Conservation (phyloP, 345 rosid species). For the Euphorbia pulcherrima region DNA sequence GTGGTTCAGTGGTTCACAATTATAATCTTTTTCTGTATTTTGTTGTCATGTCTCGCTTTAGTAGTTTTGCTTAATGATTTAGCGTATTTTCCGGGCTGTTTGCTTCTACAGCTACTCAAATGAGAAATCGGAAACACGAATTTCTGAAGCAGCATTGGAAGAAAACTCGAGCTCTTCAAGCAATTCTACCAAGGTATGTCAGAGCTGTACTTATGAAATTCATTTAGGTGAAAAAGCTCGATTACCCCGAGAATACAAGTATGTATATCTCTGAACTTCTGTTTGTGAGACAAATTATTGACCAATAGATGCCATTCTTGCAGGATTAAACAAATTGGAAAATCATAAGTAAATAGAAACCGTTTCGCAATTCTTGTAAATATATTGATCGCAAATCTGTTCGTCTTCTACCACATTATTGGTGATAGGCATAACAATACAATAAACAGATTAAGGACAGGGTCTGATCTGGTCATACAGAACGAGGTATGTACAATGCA, state of each 20-base stretch:
- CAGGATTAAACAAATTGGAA: slow-evolving; percentile 16
- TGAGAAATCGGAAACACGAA: slow-evolving; percentile 64
- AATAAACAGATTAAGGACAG: background rate
- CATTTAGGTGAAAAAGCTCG: background rate
- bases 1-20: background rate
- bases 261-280: background rate
- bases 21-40: background rate
- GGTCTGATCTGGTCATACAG: background rate
- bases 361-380: background rate
- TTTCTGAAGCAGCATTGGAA: slow-evolving; percentile 37
- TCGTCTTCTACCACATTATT: background rate
- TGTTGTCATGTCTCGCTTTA: background rate
- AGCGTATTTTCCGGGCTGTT: background rate
- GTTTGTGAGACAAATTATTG: background rate
- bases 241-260: background rate
- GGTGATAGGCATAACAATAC: background rate
- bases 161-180: slow-evolving; percentile 40
- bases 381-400: background rate
- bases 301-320: background rate
- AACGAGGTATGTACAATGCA: background rate
- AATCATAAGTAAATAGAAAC: background rate
- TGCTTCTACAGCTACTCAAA: slow-evolving; percentile 59
- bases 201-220: background rate
- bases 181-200: slow-evolving; percentile 38
- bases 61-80: background rate